phyloP scores from a whole-genome alignment of 2,329 filamentous ascomycete genomes.

The Colletotrichum sp. region DNA sequence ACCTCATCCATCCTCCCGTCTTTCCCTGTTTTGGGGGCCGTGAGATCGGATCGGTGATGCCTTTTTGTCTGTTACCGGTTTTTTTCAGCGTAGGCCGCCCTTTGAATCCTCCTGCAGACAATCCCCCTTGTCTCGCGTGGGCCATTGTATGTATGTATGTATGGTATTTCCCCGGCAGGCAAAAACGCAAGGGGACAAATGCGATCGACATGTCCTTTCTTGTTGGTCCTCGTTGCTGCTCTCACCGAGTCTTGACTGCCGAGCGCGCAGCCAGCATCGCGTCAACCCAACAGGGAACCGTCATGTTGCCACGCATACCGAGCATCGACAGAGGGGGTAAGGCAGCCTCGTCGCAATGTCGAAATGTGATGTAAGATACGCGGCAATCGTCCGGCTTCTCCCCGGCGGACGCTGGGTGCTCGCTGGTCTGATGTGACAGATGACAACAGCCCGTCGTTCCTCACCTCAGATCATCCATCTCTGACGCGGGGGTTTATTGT shows the following conservation, averaged over 20 bases:
- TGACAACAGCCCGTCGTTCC: neutral
- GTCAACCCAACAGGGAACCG: neutral
- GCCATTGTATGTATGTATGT: neutral
- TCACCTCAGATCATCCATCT: neutral
- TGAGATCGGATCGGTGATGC: constrained; percentile 2
- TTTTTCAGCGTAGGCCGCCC: too few relatives aligned
- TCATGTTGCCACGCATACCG: neutral
- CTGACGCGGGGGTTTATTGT: neutral
- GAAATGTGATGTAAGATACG: constrained; percentile 9
- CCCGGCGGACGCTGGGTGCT: neutral
- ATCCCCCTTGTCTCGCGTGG: neutral
- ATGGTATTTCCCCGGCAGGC: neutral
- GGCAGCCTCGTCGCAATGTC: neutral
- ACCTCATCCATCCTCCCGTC: neutral
- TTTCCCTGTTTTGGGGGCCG: neutral
- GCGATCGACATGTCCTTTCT: neutral
- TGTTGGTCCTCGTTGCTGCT: neutral
- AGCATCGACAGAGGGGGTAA: neutral
- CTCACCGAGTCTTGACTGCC: neutral
- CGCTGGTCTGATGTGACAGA: neutral
- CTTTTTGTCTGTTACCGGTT: neutral
- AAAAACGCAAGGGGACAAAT: neutral
- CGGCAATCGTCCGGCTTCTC: constrained; percentile 1
- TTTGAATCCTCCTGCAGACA: neutral
- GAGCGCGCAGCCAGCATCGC: neutral